Evolutionary conservation across 2,329 filamentous ascomycete genomes (phyloP).

Genomic region (Alternaria metachromatica): DNA sequence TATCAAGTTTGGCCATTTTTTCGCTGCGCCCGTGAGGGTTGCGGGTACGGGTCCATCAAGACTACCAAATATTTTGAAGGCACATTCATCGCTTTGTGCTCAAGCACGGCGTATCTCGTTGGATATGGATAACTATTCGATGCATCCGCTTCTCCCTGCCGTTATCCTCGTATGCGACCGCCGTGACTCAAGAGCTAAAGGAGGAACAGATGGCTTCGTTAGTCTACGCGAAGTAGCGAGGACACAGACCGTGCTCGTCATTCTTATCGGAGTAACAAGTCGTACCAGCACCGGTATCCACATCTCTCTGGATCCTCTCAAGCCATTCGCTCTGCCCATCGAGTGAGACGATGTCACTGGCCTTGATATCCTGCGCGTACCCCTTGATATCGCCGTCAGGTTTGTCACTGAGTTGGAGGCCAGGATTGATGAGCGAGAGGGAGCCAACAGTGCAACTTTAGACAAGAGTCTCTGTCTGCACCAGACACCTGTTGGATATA

Average conservation of each 20-base stretch:
- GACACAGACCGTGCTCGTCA: conserved; percentile 13
- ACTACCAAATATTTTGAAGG: conserved; percentile 10
- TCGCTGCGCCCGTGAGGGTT: conserved; percentile 18
- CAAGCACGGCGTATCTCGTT: conserved; percentile 12
- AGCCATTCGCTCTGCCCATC: conserved; percentile 18
- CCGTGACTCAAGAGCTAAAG: background rate
- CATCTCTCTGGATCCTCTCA: conserved; percentile 12
- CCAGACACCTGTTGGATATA: conserved; percentile 8
- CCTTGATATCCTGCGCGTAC: conserved; percentile 17
- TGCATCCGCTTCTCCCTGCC: conserved; percentile 15
- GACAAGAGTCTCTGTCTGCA: conserved; percentile 16
- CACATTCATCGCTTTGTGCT: conserved; percentile 15
- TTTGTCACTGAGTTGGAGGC: conserved; percentile 2
- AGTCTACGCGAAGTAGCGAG: conserved; percentile 18
- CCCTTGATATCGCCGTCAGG: background rate
- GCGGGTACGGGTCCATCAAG: conserved; percentile 14
- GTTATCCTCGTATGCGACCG: conserved; percentile 20
- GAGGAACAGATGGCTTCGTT: conserved; percentile 15
- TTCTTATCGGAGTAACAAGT: conserved; percentile 7
- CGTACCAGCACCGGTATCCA: conserved; percentile 5
- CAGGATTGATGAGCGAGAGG: conserved; percentile 12
- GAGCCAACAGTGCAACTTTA: conserved; percentile 1
- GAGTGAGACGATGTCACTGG: conserved; percentile 16
- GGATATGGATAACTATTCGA: conserved; percentile 13
- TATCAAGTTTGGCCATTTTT: conserved; percentile 24